Evolutionary conservation across 2,329 filamentous ascomycete species (phyloP).

Genomic region (Beauveria sp.): DNA sequence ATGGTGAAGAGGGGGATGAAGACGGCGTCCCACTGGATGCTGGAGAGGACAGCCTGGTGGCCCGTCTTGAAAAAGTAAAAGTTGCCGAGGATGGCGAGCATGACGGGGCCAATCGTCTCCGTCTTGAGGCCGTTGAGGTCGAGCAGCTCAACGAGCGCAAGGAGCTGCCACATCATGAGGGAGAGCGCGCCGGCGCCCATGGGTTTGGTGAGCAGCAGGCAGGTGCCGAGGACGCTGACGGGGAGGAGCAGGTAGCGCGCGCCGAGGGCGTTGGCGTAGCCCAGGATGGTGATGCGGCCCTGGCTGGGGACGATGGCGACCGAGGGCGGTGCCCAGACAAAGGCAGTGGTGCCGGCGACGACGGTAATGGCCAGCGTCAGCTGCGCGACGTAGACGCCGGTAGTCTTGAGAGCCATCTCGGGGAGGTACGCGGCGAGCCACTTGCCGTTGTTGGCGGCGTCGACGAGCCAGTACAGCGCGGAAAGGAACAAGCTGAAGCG

Average conservation of each 20-base stretch:
- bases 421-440: constrained; percentile 58
- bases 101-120: constrained; percentile 71
- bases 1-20: constrained; percentile 83
- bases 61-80: constrained; percentile 98
- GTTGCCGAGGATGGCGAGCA: constrained; percentile 81
- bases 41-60: constrained; percentile 79
- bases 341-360: constrained; percentile 76
- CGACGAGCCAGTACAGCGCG: constrained; percentile 79
- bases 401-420: constrained; percentile 59
- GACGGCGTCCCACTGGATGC: constrained; percentile 92
- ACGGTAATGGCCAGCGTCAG: constrained; percentile 71
- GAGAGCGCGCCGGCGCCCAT: constrained; percentile 84
- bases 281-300: constrained; percentile 67
- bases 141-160: constrained; percentile 63
- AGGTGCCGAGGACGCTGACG: constrained; percentile 67
- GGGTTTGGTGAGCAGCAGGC: constrained; percentile 81
- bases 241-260: constrained; percentile 81
- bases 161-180: constrained; percentile 79
- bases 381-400: constrained; percentile 73
- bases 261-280: constrained; percentile 89
- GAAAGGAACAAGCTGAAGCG: constrained; percentile 67
- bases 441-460: constrained; percentile 77
- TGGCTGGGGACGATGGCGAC: constrained; percentile 59
- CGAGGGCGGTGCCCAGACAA: constrained; percentile 77
- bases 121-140: constrained; percentile 54